Conservation (phyloP, 306 rosid genomes). For the Morella rubra region DNA sequence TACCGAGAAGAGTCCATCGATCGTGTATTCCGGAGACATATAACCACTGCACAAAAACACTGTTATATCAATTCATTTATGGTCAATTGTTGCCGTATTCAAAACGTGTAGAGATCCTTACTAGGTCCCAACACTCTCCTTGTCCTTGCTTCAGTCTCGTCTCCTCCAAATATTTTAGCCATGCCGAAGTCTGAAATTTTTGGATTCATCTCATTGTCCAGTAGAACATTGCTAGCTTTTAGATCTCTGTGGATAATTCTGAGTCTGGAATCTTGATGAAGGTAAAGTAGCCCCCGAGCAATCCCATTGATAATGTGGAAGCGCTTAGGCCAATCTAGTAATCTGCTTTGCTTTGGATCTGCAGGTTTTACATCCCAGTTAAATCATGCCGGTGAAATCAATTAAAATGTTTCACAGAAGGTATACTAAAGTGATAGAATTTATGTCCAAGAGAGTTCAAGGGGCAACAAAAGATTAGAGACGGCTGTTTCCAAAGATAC, state of each 20-base stretch:
- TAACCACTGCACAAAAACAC: conserved; percentile 18
- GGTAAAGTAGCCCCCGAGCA: conserved; percentile 53
- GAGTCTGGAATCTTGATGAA: conserved; percentile 57
- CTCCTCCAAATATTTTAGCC: conserved; percentile 48
- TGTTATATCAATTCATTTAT: background rate
- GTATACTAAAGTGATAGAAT: too few relatives aligned
- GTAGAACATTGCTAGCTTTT: conserved; percentile 53
- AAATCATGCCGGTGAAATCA: background rate
- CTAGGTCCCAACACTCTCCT: conserved; percentile 57
- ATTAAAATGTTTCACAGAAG: too few relatives aligned
- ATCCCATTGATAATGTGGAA: conserved; percentile 52
- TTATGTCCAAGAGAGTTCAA: too few relatives aligned
- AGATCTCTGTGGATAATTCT: conserved; percentile 58
- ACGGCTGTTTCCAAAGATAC: too few relatives aligned
- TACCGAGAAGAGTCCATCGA: background rate
- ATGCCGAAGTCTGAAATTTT: conserved; percentile 70
- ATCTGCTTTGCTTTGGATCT: conserved; percentile 29
- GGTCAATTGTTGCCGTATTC: background rate
- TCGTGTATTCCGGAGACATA: background rate
- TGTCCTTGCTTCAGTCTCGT: conserved; percentile 41
- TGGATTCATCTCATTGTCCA: conserved; percentile 48
- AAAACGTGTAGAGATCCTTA: conserved; percentile 29
- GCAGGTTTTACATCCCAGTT: conserved; percentile 7
- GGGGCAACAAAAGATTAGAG: too few relatives aligned
- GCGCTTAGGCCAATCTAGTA: conserved; percentile 39